These are phyloP conservation scores for Carnegiea gigantea DNA, from an alignment of 179 eudicot genomes.

Conservation along the genomic window DNA sequence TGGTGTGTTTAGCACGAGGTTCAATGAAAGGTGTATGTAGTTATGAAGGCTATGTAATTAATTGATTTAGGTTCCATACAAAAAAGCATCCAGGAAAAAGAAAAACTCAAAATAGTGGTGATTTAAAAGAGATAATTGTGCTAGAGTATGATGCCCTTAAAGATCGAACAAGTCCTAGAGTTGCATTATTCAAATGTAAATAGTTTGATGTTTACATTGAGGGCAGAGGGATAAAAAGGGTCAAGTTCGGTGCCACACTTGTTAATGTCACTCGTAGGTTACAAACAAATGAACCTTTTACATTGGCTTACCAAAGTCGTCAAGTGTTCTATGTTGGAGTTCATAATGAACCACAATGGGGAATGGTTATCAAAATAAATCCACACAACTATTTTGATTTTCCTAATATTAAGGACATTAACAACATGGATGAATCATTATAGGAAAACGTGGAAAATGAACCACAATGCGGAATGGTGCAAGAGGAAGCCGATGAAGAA, in stretches of 20 bases:
- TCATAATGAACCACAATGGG: background rate
- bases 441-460: background rate
- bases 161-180: background rate
- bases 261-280: background rate
- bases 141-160: background rate
- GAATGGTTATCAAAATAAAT: background rate
- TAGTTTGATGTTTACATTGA: background rate
- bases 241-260: background rate
- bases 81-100: background rate
- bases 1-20: background rate
- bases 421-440: background rate
- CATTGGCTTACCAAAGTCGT: background rate
- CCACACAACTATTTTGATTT: background rate
- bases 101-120: slow-evolving; percentile 10
- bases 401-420: background rate
- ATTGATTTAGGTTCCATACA: background rate
- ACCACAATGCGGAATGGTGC: background rate
- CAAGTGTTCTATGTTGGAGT: background rate
- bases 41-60: no score
- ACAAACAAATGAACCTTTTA: background rate
- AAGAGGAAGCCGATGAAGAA: background rate
- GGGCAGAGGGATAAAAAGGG: background rate
- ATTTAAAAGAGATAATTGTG: background rate
- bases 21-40: no score
- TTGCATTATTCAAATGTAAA: background rate